Evolutionary conservation across 73 alveolate species (phyloP), one percentile per base, ranked within the genome.

Genomic region (Paramecium primaurelia): DNA sequence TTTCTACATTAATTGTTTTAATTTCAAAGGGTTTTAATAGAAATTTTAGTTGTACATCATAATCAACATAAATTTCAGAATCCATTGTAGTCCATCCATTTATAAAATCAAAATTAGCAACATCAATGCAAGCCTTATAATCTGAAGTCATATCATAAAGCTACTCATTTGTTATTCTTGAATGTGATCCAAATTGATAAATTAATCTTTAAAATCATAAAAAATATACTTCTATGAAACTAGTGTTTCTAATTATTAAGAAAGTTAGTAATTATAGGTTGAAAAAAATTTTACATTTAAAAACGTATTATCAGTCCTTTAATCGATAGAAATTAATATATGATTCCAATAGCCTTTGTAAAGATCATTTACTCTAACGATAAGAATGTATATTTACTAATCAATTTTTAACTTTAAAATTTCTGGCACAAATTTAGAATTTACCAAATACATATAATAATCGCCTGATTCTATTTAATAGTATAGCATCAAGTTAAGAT

Each of bases 41-140:
- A 7, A 68, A 68, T 68, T 68, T 68, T 12, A 68, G 22, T 68
- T 14, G 8, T 8, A 68, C 49, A 34, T 36, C 85, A 68, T 68
- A 68, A 68, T 68, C 49, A 36, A 36, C 85, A 68, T 68, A 68
- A 16, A 36, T 14, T 68, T 68, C 85, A 14, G 85, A 14, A 16
- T 68, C 85, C 85, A 68, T 68, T 5, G 85, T 68, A 12, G 49
- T 36, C 85, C 85, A 68, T 4, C 85, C 85, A 68, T 32, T 26
- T 12, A 34, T 32, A 16, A 34, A 68, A 34, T 68, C 54, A 68
- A 68, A 68, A 68, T 68, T 68, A 12, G 85, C 85, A 34, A 68
- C 4, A 36, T 68, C 42, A 14, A 30, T 6, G 25, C 85, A 68
- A 0, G 49, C 42, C 49, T 4, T 68, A 36, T 32, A 34, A 26